phyloP scores from a whole-genome alignment of 306 rosid genomes.

The Vigna trinervia region DNA sequence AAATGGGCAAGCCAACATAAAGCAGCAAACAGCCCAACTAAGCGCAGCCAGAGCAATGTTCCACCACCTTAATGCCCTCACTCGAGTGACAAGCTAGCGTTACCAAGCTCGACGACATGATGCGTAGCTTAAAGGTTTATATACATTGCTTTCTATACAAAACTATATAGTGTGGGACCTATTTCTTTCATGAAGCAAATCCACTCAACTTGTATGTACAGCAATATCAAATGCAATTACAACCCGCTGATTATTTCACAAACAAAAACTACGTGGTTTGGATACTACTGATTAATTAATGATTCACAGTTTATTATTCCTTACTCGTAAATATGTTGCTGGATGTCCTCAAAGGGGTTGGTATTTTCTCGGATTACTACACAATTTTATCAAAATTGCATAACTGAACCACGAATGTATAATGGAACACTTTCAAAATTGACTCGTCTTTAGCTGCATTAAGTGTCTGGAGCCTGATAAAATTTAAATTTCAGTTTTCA shows the following conservation, averaged over 20 bases:
- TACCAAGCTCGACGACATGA: not conserved
- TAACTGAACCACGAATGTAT: no score
- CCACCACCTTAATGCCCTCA: not conserved
- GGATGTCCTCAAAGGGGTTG: not conserved
- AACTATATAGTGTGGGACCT: not conserved
- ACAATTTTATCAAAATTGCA: not conserved
- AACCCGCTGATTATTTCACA: not conserved
- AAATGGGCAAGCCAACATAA: no score
- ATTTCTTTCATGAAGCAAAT: not conserved
- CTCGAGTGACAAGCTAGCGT: not conserved
- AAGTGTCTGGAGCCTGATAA: no score
- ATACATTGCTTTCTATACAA: not conserved
- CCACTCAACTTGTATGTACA: not conserved
- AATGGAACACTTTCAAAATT: no score
- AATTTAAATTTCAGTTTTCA: no score
- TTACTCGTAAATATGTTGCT: not conserved
- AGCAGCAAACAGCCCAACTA: no score
- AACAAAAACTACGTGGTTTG: not conserved
- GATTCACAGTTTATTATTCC: not conserved
- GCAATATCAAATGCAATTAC: not conserved
- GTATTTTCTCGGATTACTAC: not conserved
- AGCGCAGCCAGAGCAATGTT: not conserved
- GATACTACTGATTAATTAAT: not conserved
- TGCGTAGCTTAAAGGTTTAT: rapidly evolving
- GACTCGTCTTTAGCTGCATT: not conserved